Percentiles rank a stretch among this genome's conserved stretches.
These are phyloP conservation scores for Akanthomyces lecanii DNA, from an alignment of 2,329 filamentous ascomycete genomes.

Conservation along the genomic window DNA sequence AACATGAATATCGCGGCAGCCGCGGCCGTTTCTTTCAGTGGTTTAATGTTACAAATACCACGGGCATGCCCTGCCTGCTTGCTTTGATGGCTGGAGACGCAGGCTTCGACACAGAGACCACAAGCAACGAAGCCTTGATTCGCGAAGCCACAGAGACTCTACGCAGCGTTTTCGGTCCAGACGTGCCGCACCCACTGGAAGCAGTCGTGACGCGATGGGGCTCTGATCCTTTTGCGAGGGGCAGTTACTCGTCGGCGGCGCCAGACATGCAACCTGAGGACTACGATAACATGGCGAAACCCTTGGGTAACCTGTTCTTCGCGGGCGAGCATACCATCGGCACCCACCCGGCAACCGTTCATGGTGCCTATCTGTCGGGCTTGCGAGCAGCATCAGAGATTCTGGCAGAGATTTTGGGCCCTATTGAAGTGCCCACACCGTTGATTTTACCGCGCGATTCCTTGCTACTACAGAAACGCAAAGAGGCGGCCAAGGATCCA, in stretches of 20 bases:
- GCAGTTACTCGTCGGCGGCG: slow-evolving; percentile 92
- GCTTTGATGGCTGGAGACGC: slow-evolving; percentile 95
- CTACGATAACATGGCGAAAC: slow-evolving; percentile 84
- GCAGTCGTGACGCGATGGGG: slow-evolving; percentile 90
- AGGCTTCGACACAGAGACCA: slow-evolving; percentile 79
- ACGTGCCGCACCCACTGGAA: slow-evolving; percentile 75
- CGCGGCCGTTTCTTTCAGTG: slow-evolving; percentile 96
- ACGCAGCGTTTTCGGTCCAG: slow-evolving; percentile 65
- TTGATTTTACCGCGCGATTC: slow-evolving; percentile 65
- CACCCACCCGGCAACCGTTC: slow-evolving; percentile 93
- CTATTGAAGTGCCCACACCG: slow-evolving; percentile 71
- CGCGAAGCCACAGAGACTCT: slow-evolving; percentile 76
- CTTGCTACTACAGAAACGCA: slow-evolving; percentile 50
- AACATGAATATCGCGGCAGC: slow-evolving; percentile 71
- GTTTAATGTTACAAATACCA: slow-evolving; percentile 91
- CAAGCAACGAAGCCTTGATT: slow-evolving; percentile 70
- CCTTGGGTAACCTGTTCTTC: slow-evolving; percentile 86
- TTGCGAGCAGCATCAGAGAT: slow-evolving; percentile 85
- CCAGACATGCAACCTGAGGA: slow-evolving; percentile 78
- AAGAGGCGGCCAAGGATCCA: slow-evolving; percentile 45
- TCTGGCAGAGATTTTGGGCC: slow-evolving; percentile 72
- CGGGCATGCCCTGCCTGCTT: slow-evolving; percentile 80
- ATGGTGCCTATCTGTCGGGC: slow-evolving; percentile 92
- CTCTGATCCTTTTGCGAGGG: slow-evolving; percentile 82
- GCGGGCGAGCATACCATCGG: slow-evolving; percentile 95